phyloP scores from a whole-genome alignment of 768 basidiomycete species.

The Cystobasidium ongulense region DNA sequence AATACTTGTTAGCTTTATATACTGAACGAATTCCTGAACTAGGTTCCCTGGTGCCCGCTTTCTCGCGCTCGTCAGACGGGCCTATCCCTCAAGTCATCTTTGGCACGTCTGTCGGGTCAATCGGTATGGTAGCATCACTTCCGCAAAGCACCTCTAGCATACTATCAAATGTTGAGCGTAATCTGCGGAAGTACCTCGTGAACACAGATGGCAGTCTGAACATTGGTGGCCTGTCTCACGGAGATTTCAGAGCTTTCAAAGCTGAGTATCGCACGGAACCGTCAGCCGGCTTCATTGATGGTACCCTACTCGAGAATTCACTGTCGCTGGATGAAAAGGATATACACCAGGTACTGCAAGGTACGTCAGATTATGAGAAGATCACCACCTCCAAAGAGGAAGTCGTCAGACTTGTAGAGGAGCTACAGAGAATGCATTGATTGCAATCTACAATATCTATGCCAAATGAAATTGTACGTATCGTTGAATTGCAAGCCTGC shows the following conservation, averaged over 20 bases:
- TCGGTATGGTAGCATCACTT: conserved; percentile 64
- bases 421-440: conserved; percentile 25
- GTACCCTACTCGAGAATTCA: conserved; percentile 70
- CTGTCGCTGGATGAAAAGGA: conserved; percentile 44
- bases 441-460: no score
- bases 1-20: neutral
- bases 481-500: neutral
- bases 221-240: conserved; percentile 56
- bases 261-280: conserved; percentile 51
- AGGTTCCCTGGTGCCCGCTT: conserved; percentile 56
- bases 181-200: conserved; percentile 51
- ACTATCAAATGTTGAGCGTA: conserved; percentile 65
- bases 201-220: conserved; percentile 42
- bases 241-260: conserved; percentile 55
- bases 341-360: conserved; percentile 15
- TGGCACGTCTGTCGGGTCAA: conserved; percentile 68
- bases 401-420: conserved; percentile 19
- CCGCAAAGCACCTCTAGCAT: conserved; percentile 52
- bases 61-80: conserved; percentile 45
- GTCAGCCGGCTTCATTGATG: conserved; percentile 75
- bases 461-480: no score
- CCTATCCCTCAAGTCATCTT: conserved; percentile 60
- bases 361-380: conserved; percentile 14
- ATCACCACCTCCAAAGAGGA: neutral
- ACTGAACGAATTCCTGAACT: neutral